A percentile compares a stretch with the other conserved stretches of the same genome.
phyloP scores from a whole-genome alignment of 495 filamentous ascomycete species.

The Annulohypoxylon maeteangense region DNA sequence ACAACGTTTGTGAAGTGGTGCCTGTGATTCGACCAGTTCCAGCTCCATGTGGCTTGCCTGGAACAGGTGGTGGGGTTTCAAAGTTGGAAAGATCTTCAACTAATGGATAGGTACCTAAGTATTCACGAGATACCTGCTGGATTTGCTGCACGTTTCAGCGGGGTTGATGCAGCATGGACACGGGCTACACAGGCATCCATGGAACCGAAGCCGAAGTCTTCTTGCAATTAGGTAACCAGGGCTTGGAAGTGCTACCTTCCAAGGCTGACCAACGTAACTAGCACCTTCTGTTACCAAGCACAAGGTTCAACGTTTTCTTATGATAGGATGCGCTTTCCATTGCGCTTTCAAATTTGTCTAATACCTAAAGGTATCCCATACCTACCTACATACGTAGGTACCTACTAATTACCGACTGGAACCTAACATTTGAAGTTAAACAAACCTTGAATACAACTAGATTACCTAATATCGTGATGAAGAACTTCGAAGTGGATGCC shows the following conservation, averaged over 20 bases:
- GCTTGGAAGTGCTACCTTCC: no score
- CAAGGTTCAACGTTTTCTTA: not conserved
- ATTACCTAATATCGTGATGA: not conserved
- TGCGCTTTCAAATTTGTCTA: no score
- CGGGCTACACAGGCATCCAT: not conserved
- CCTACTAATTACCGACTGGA: no score
- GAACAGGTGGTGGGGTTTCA: not conserved
- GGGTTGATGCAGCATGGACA: not conserved
- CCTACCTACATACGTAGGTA: no score
- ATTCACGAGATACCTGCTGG: not conserved
- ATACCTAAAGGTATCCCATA: no score
- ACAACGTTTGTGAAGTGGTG: not conserved
- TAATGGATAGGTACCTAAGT: not conserved
- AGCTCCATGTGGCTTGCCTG: not conserved
- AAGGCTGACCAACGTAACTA: no score
- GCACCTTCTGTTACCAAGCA: not conserved
- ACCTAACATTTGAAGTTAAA: no score
- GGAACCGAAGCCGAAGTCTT: no score
- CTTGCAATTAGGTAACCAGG: no score
- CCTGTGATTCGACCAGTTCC: not conserved
- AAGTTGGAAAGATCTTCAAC: not conserved
- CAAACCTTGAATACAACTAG: no score
- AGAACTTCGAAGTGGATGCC: not conserved
- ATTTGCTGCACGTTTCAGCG: not conserved
- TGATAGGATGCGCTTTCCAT: not conserved